phyloP scores from a whole-genome alignment of 192 early-diverging fungal genomes.

The Rhizophagus sp. region DNA sequence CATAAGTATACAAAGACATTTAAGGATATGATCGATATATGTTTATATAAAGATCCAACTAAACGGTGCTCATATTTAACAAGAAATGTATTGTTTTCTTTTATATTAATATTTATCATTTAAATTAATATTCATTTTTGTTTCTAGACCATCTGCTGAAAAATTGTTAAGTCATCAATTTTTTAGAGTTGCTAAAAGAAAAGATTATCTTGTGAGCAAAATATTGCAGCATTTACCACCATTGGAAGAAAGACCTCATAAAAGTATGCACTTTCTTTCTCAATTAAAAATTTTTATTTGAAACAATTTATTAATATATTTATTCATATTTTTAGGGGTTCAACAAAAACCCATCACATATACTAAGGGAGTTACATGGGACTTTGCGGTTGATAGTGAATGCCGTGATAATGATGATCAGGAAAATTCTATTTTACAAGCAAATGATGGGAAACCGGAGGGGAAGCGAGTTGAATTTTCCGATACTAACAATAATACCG shows the following conservation, averaged over 20 bases:
- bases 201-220: conserved; percentile 56
- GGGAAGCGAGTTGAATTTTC: not conserved
- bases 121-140: not conserved
- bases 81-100: not conserved
- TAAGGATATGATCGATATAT: conserved; percentile 86
- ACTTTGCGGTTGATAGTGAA: conserved; percentile 57
- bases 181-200: conserved; percentile 77
- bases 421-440: conserved; percentile 7
- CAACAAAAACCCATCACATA: conserved; percentile 45
- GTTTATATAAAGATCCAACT: conserved; percentile 77
- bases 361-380: conserved; percentile 65
- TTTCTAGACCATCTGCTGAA: conserved; percentile 69
- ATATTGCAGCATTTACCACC: conserved; percentile 65
- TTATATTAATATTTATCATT: not conserved
- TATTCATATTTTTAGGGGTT: conserved; percentile 33
- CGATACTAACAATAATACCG: not conserved
- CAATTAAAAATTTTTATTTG: not conserved
- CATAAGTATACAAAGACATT: conserved; percentile 77
- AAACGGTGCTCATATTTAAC: conserved; percentile 48
- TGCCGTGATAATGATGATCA: conserved; percentile 22
- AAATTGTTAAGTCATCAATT: conserved; percentile 77
- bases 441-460: not conserved
- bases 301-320: not conserved
- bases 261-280: conserved; percentile 35
- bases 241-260: conserved; percentile 67